Evolutionary conservation across 148 eudicot genomes (phyloP).

Genomic region (Chenopodium suecicum): DNA sequence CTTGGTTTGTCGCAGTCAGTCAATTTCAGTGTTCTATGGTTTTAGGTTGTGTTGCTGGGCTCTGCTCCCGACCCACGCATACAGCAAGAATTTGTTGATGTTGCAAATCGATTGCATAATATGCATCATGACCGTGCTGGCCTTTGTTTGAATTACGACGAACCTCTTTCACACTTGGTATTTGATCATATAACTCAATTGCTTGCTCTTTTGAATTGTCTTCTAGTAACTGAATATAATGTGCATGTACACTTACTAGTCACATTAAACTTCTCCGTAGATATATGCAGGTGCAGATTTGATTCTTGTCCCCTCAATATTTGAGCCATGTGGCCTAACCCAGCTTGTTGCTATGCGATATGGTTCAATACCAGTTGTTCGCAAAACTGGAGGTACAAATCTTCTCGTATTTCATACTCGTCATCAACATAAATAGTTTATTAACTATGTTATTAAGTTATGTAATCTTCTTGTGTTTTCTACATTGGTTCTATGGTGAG

Average conservation of each 20-base stretch:
- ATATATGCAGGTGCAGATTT: constrained; percentile 98
- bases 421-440: neutral
- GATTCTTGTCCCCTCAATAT: constrained; percentile 92
- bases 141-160: constrained; percentile 88
- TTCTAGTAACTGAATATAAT: neutral
- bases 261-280: constrained; percentile 36
- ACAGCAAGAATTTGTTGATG: constrained; percentile 81
- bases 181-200: constrained; percentile 1
- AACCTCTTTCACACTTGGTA: constrained; percentile 99
- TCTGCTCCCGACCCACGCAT: constrained; percentile 94
- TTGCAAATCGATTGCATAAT: constrained; percentile 78
- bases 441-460: neutral
- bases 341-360: constrained; percentile 99
- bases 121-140: constrained; percentile 82
- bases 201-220: neutral
- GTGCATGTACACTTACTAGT: constrained; percentile 1
- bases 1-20: neutral
- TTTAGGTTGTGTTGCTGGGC: constrained; percentile 83
- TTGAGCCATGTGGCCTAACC: constrained; percentile 97
- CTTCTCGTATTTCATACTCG: neutral
- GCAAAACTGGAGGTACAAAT: constrained; percentile 92
- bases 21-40: constrained; percentile 13
- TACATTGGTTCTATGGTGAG: neutral
- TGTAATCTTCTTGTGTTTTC: neutral
- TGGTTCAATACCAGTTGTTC: constrained; percentile 90